These are phyloP conservation scores for Aspergillus mulundensis DNA, from an alignment of 495 filamentous ascomycete genomes.

Conservation along the genomic window DNA sequence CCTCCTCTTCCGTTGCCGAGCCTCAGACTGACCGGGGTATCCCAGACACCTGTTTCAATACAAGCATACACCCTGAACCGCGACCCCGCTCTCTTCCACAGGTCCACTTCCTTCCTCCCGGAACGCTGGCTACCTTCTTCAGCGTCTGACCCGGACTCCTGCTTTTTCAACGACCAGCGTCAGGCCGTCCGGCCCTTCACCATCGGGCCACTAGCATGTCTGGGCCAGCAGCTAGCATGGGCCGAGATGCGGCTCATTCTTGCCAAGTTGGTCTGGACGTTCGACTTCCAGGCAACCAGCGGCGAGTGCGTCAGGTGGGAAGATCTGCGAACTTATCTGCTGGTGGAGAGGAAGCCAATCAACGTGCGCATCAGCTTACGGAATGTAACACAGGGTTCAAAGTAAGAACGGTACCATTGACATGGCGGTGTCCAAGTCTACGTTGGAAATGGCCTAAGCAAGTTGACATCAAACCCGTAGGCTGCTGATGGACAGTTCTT, in stretches of 20 bases:
- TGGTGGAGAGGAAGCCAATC: background rate
- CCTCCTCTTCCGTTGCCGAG: no score
- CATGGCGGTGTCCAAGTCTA: no score
- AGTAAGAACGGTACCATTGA: no score
- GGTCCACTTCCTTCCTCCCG: slow-evolving; percentile 46
- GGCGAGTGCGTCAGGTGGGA: background rate
- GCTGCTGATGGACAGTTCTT: no score
- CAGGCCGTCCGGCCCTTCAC: slow-evolving; percentile 3
- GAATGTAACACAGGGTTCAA: no score
- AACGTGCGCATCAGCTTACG: background rate
- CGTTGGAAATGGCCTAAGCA: no score
- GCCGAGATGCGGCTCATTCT: background rate
- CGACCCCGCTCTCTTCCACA: slow-evolving; percentile 37
- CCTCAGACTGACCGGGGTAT: background rate
- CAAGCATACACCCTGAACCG: slow-evolving; percentile 41
- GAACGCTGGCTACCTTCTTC: slow-evolving; percentile 45
- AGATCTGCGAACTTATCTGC: background rate
- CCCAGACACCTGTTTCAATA: slow-evolving; percentile 32
- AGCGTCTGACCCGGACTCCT: slow-evolving; percentile 22
- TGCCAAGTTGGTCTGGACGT: background rate
- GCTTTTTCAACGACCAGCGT: slow-evolving; percentile 25
- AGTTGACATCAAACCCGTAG: no score
- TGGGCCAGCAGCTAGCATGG: background rate
- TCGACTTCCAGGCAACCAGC: background rate
- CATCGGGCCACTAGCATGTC: slow-evolving; percentile 2